Evolutionary conservation across 148 eudicot species (phyloP).

Genomic region (Rhododendron simsii): DNA sequence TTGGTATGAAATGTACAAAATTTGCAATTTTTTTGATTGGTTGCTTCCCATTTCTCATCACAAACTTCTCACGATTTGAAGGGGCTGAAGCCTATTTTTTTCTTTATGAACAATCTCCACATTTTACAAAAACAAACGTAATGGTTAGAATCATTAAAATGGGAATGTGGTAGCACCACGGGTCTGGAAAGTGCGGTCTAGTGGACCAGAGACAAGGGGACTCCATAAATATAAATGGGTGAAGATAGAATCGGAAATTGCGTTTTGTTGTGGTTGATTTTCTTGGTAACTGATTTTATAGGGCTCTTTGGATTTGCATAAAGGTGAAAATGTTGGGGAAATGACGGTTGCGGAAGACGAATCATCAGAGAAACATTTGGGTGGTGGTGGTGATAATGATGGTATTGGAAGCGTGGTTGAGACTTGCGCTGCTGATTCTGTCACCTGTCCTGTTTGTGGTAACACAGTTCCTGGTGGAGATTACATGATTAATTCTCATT

Average conservation of each 20-base stretch:
- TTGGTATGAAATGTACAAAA: background rate
- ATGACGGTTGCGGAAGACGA: background rate
- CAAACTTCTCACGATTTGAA: background rate
- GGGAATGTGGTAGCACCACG: background rate
- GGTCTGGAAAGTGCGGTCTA: background rate
- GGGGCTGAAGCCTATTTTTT: background rate
- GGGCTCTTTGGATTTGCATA: slow-evolving; percentile 18
- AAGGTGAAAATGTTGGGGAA: background rate
- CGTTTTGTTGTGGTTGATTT: background rate
- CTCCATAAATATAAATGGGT: background rate
- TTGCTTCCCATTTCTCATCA: background rate
- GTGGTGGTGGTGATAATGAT: background rate
- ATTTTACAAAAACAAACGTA: background rate
- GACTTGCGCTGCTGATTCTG: slow-evolving; percentile 15
- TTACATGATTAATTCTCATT: slow-evolving; percentile 41
- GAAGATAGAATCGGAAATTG: no score
- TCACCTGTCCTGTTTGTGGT: slow-evolving; percentile 53
- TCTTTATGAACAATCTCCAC: background rate
- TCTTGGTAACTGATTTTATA: background rate
- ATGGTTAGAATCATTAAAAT: background rate
- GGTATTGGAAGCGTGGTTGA: background rate
- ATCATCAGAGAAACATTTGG: background rate
- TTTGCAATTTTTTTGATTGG: background rate
- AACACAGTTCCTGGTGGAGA: slow-evolving; percentile 37
- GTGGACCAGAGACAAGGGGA: background rate